These are phyloP conservation scores for Neurospora sp. DNA, from an alignment of 495 filamentous ascomycete genomes.

Conservation along the genomic window DNA sequence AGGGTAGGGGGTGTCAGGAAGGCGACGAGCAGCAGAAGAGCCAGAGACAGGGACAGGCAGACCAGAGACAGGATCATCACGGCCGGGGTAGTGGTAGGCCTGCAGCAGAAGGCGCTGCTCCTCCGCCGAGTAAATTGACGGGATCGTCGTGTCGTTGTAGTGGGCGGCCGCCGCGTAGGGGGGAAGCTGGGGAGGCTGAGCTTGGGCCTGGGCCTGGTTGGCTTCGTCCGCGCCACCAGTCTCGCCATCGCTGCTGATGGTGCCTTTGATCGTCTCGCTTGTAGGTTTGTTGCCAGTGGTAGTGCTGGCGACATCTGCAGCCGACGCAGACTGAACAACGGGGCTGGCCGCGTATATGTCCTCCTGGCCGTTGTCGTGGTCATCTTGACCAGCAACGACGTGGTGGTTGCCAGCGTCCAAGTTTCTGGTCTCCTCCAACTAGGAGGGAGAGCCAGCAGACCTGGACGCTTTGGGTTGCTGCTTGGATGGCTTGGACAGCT, in stretches of 20 bases:
- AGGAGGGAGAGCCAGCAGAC: background rate
- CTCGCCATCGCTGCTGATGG: background rate
- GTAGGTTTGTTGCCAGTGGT: background rate
- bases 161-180: background rate
- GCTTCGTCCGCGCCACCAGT: background rate
- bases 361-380: background rate
- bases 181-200: background rate
- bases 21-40: background rate
- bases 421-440: background rate
- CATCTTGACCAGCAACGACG: background rate
- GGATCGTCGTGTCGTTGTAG: background rate
- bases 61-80: background rate
- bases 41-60: background rate
- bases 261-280: background rate
- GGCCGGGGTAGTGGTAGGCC: background rate
- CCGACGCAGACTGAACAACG: background rate
- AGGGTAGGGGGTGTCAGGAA: background rate
- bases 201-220: background rate
- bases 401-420: background rate
- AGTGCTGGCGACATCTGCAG: background rate
- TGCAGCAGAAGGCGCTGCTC: background rate
- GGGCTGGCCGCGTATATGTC: background rate
- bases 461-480: background rate
- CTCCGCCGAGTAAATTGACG: background rate
- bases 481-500: background rate